Percentiles rank a stretch among this genome's conserved stretches.
phyloP scores from a whole-genome alignment of 2,329 filamentous ascomycete species.

The Tolypocladium tundrense region DNA sequence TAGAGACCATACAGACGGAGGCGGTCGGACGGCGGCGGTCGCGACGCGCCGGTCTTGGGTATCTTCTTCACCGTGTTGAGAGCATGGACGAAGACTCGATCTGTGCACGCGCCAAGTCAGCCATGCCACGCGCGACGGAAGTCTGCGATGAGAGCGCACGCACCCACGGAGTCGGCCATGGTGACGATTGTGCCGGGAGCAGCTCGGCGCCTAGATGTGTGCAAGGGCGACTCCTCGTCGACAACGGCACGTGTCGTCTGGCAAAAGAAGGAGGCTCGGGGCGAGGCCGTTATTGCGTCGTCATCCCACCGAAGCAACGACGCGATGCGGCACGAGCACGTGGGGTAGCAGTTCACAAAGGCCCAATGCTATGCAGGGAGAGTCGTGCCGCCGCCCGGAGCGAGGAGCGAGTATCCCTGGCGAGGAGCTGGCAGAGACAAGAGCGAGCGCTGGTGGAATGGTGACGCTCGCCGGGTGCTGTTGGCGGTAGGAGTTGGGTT shows the following conservation, averaged over 20 bases:
- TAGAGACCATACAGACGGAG: conserved; percentile 94
- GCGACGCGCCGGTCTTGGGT: conserved; percentile 79
- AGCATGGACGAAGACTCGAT: conserved; percentile 97
- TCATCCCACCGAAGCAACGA: neutral
- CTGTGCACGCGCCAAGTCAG: conserved; percentile 33
- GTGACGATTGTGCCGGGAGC: neutral
- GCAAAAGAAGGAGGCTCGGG: neutral
- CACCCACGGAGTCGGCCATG: conserved; percentile 30
- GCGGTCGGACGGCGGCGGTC: conserved; percentile 76
- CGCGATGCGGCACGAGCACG: neutral
- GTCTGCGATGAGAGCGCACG: conserved; percentile 5
- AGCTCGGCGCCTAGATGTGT: neutral
- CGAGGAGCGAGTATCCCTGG: neutral
- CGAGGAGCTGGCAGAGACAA: neutral
- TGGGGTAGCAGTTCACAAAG: neutral
- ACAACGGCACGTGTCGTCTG: neutral
- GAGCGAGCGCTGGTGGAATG: neutral
- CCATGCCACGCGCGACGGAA: neutral
- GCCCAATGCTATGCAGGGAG: neutral
- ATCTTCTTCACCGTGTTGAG: conserved; percentile 98
- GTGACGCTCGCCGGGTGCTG: neutral
- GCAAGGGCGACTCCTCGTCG: neutral
- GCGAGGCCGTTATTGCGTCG: neutral
- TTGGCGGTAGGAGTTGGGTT: neutral
- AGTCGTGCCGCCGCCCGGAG: neutral